phyloP scores from a whole-genome alignment of 208 protist species.

The Acanthamoeba triangularis region DNA sequence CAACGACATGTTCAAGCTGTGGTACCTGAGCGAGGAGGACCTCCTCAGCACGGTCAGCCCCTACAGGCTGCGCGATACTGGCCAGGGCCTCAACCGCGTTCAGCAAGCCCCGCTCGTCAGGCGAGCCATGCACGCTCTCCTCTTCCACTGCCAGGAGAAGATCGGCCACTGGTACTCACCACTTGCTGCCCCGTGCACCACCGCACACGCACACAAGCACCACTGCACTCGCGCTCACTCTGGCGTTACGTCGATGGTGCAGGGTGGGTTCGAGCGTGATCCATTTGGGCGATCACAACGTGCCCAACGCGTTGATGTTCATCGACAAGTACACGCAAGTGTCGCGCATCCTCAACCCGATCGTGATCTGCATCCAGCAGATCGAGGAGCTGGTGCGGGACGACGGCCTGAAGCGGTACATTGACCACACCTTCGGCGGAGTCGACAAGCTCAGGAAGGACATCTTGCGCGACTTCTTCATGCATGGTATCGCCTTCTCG shows the following conservation, averaged over 20 bases:
- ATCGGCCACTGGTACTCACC: slow-evolving; percentile 92
- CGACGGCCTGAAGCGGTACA: slow-evolving; percentile 86
- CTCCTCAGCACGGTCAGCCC: slow-evolving; percentile 91
- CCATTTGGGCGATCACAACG: slow-evolving; percentile 98
- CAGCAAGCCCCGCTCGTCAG: slow-evolving; percentile 94
- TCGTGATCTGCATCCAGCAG: slow-evolving; percentile 93
- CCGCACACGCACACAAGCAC: background rate
- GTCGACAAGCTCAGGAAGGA: slow-evolving; percentile 81
- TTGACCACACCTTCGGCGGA: slow-evolving; percentile 79
- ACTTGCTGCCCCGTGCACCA: background rate
- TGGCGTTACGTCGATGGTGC: background rate
- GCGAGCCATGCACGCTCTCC: slow-evolving; percentile 92
- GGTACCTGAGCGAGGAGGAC: slow-evolving; percentile 96
- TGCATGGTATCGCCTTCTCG: slow-evolving; percentile 87
- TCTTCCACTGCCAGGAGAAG: slow-evolving; percentile 92
- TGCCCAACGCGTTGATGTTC: slow-evolving; percentile 98
- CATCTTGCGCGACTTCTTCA: slow-evolving; percentile 98
- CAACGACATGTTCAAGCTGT: slow-evolving; percentile 96
- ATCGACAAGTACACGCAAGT: slow-evolving; percentile 99
- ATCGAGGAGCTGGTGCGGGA: slow-evolving; percentile 94
- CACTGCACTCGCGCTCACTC: background rate
- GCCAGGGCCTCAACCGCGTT: slow-evolving; percentile 97
- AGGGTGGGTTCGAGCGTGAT: slow-evolving; percentile 97
- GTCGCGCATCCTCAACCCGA: slow-evolving; percentile 95
- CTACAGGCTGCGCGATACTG: slow-evolving; percentile 80